Conservation (phyloP, 352 stramenopile genomes). For the Pythium sukuiense region DNA sequence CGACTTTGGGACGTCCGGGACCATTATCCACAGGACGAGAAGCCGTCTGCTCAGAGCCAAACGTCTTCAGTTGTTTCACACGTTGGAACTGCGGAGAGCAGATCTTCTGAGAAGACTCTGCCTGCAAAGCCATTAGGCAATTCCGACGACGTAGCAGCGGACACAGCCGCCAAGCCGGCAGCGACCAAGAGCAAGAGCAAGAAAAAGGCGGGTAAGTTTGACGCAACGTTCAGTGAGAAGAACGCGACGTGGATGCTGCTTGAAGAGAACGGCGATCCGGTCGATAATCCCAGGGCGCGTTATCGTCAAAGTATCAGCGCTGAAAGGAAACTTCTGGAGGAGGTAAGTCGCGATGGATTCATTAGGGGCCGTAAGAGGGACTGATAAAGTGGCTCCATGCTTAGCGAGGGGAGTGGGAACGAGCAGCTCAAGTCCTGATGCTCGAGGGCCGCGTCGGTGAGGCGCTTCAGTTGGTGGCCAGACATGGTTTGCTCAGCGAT, state of each 20-base stretch:
- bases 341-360: slow-evolving; percentile 7
- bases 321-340: slow-evolving; percentile 9
- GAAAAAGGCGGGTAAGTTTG: slow-evolving; percentile 5
- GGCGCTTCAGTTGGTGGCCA: slow-evolving; percentile 55
- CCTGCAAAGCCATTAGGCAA: not conserved
- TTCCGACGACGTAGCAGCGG: not conserved
- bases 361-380: not conserved
- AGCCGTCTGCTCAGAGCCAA: not conserved
- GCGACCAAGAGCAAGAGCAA: slow-evolving; percentile 9
- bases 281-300: too few relatives aligned
- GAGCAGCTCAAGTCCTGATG: slow-evolving; percentile 44
- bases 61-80: not conserved
- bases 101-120: not conserved
- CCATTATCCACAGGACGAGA: not conserved
- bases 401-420: slow-evolving; percentile 54
- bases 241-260: slow-evolving; percentile 5
- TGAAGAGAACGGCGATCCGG: not conserved
- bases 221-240: slow-evolving; percentile 1
- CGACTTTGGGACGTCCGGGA: slow-evolving; percentile 45
- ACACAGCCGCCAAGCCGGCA: not conserved
- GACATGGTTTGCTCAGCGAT: slow-evolving; percentile 41
- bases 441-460: slow-evolving; percentile 56
- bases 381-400: not conserved
- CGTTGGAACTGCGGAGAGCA: not conserved
- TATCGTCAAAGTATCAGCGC: not conserved